Percentiles rank a stretch among this genome's conserved stretches.
Evolutionary conservation across 805 yeast genomes (phyloP).

Genomic region (Pichia insulana): DNA sequence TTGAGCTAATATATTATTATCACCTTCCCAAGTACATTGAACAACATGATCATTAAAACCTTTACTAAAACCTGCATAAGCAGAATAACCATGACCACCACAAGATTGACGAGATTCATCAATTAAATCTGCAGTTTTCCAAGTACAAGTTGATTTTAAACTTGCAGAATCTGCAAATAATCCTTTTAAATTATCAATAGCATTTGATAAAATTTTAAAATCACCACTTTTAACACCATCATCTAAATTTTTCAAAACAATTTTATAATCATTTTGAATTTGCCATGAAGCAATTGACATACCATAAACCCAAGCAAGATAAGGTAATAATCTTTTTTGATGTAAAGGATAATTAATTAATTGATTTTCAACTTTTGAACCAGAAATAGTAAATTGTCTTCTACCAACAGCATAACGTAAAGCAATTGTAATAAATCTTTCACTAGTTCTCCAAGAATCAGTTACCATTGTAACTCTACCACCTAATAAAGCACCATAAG

Average conservation of each 20-base stretch:
- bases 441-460: slow-evolving; percentile 75
- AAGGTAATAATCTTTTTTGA: slow-evolving; percentile 82
- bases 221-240: slow-evolving; percentile 40
- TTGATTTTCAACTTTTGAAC: slow-evolving; percentile 49
- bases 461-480: slow-evolving; percentile 88
- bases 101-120: slow-evolving; percentile 90
- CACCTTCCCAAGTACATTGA: slow-evolving; percentile 98
- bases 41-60: slow-evolving; percentile 93
- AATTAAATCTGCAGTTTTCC: slow-evolving; percentile 73
- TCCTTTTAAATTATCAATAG: slow-evolving; percentile 60
- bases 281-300: slow-evolving; percentile 63
- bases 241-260: slow-evolving; percentile 46
- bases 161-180: slow-evolving; percentile 82
- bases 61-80: slow-evolving; percentile 86
- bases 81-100: slow-evolving; percentile 94
- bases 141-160: slow-evolving; percentile 80
- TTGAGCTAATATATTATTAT: slow-evolving; percentile 77
- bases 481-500: slow-evolving; percentile 78
- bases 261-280: slow-evolving; percentile 43
- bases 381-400: slow-evolving; percentile 62
- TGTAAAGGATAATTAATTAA: slow-evolving; percentile 82
- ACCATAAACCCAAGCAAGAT: slow-evolving; percentile 69
- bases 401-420: slow-evolving; percentile 83
- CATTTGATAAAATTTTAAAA: slow-evolving; percentile 34
- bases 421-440: slow-evolving; percentile 76